phyloP scores from a whole-genome alignment of 192 early-diverging fungal genomes.

The Pilaira anomala region DNA sequence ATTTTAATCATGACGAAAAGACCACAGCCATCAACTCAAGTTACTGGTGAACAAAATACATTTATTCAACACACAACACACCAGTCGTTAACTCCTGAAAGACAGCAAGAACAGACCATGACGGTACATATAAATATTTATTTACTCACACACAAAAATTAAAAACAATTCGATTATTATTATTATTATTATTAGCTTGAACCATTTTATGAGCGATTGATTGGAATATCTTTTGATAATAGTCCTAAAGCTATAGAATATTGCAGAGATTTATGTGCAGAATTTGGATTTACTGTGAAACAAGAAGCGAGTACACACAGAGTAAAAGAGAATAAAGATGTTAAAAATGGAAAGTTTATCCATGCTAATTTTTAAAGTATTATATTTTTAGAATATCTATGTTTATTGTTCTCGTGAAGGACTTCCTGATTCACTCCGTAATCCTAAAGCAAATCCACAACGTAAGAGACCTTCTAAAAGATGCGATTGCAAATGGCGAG shows the following conservation, averaged over 20 bases:
- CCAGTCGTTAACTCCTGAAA: not conserved
- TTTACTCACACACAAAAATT: no score
- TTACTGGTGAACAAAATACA: no score
- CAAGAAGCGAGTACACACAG: constrained; percentile 58
- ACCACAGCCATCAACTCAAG: no score
- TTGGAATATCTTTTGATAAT: constrained; percentile 40
- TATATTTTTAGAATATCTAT: constrained; percentile 48
- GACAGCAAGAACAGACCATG: constrained; percentile 5
- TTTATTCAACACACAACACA: no score
- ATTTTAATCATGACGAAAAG: no score
- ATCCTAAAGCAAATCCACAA: constrained; percentile 44
- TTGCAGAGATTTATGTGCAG: constrained; percentile 47
- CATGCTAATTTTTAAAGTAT: not conserved
- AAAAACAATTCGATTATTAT: not conserved
- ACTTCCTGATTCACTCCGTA: constrained; percentile 51
- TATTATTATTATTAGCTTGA: constrained; percentile 31
- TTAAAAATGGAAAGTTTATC: not conserved
- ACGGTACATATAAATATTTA: not conserved
- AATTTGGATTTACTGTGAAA: constrained; percentile 59
- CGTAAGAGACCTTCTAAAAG: constrained; percentile 52
- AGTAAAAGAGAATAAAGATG: constrained; percentile 28
- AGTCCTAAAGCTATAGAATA: constrained; percentile 41
- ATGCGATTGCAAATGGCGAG: constrained; percentile 60
- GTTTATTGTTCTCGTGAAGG: constrained; percentile 63
- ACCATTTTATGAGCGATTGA: constrained; percentile 46